Conservation (phyloP, 176 grass and related monocot genomes). For the Paspalum vaginatum region DNA sequence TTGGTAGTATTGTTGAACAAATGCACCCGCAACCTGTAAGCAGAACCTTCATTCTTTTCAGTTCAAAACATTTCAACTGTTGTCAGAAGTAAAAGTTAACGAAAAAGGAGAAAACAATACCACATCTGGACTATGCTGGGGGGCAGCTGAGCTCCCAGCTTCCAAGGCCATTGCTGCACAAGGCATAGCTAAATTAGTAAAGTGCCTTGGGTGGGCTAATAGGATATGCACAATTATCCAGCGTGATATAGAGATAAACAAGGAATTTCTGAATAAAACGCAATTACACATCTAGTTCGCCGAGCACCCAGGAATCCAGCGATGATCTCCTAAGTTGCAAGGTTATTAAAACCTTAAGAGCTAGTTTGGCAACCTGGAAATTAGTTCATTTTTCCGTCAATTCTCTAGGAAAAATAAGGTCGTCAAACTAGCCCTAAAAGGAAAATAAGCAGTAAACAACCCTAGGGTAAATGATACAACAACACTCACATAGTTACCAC, state of each 20-base stretch:
- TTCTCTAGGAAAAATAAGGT: no score
- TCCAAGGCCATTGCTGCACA: slow-evolving; percentile 45
- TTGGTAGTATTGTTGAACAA: slow-evolving; percentile 81
- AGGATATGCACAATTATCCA: background rate
- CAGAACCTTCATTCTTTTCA: background rate
- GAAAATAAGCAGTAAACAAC: background rate
- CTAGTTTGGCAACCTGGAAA: no score
- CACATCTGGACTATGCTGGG: slow-evolving; percentile 16
- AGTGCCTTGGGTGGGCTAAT: background rate
- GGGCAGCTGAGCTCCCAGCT: background rate
- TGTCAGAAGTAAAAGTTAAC: background rate
- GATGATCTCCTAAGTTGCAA: background rate
- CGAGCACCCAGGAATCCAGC: background rate
- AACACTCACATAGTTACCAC: background rate
- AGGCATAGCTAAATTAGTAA: slow-evolving; percentile 1
- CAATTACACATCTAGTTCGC: no score
- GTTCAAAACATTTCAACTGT: background rate
- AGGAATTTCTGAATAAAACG: slow-evolving; percentile 1
- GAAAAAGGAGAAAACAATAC: slow-evolving; percentile 8
- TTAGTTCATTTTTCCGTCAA: no score
- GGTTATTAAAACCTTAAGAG: background rate
- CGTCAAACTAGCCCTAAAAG: no score
- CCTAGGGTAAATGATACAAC: background rate
- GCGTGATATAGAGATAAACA: background rate
- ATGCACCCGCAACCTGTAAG: slow-evolving; percentile 74